These are phyloP conservation scores for Russula sp. DNA, from an alignment of 768 basidiomycete species.

Conservation along the genomic window DNA sequence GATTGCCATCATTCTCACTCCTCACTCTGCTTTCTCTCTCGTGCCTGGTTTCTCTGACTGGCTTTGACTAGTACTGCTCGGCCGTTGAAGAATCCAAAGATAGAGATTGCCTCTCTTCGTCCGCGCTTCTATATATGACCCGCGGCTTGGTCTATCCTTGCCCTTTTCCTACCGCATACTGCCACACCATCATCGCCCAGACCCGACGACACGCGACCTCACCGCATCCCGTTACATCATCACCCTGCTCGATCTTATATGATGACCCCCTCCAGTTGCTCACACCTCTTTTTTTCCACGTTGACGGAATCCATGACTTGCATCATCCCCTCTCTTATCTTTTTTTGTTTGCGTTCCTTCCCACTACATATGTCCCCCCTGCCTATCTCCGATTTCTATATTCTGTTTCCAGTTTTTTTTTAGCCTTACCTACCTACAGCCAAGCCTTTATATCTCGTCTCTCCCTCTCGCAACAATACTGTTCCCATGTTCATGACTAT, in stretches of 20 bases:
- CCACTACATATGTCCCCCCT: neutral
- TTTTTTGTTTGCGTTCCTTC: neutral
- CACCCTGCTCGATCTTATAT: constrained; percentile 10
- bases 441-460: constrained; percentile 6
- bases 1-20: neutral
- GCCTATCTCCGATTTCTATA: constrained; percentile 13
- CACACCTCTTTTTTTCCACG: constrained; percentile 9
- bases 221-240: constrained; percentile 7
- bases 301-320: constrained; percentile 11
- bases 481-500: constrained; percentile 13
- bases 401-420: constrained; percentile 10
- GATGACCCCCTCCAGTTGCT: constrained; percentile 12
- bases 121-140: constrained; percentile 3
- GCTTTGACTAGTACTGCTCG: constrained; percentile 1
- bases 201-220: neutral
- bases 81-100: constrained; percentile 4
- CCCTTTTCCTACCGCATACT: neutral
- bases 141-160: neutral
- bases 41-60: constrained; percentile 1
- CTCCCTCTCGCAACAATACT: constrained; percentile 2
- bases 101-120: neutral
- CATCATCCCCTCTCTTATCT: constrained; percentile 1
- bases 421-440: constrained; percentile 13
- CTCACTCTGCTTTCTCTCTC: neutral
- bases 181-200: no score